A percentile compares a stretch with the other conserved stretches of the same genome.
Conservation (phyloP, 2,329 filamentous ascomycete genomes). For the Fusarium gaditjirri region DNA sequence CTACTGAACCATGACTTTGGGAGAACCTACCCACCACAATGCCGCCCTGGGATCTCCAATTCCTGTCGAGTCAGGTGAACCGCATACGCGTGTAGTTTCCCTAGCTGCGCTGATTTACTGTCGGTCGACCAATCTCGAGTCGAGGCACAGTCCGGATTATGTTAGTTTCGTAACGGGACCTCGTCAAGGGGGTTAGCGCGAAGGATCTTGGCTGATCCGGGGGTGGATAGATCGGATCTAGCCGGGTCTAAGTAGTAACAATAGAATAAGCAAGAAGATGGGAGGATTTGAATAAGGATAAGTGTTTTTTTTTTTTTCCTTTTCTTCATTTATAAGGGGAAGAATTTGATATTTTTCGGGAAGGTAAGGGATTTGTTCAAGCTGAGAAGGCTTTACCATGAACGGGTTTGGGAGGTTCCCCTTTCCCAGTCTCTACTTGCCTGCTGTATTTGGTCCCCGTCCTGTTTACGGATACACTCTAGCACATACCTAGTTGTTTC, state of each 20-base stretch:
- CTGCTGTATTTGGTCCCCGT: not conserved
- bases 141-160: not conserved
- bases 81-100: not conserved
- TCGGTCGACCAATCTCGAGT: not conserved
- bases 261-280: not conserved
- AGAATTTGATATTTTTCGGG: not conserved
- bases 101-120: not conserved
- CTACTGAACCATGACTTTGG: not conserved
- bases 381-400: not conserved
- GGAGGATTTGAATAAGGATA: not conserved
- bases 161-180: not conserved
- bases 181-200: not conserved
- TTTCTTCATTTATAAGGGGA: not conserved
- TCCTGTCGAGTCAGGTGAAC: not conserved
- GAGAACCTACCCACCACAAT: not conserved
- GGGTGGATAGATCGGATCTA: not conserved
- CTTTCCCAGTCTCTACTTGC: not conserved
- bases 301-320: not conserved
- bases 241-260: not conserved
- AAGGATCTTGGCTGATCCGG: slow-evolving; percentile 8
- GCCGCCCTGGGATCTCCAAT: not conserved
- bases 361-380: not conserved
- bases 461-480: not conserved
- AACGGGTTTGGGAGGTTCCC: not conserved
- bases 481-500: not conserved